These are phyloP conservation scores for Hypoxylon fragiforme DNA, from an alignment of 495 filamentous ascomycete genomes.

Conservation along the genomic window DNA sequence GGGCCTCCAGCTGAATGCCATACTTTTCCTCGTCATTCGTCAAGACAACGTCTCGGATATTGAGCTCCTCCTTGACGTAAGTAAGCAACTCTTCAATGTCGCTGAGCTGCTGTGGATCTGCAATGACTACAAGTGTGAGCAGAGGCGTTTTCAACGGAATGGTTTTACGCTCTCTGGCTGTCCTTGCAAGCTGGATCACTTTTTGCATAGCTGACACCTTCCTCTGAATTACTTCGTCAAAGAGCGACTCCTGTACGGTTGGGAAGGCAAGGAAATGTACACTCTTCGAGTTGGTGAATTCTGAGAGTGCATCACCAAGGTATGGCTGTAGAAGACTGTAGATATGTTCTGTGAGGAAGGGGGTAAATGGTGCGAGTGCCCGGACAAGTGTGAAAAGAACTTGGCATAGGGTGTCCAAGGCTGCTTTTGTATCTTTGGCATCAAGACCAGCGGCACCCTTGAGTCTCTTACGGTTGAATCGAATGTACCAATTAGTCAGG, in stretches of 20 bases:
- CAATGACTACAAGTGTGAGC: conserved; percentile 86
- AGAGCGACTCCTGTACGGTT: conserved; percentile 82
- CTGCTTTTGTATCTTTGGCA: conserved; percentile 73
- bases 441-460: conserved; percentile 91
- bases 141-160: conserved; percentile 89
- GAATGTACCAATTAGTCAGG: conserved; percentile 98
- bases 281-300: conserved; percentile 71
- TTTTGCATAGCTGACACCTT: conserved; percentile 89
- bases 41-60: conserved; percentile 81
- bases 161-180: conserved; percentile 80
- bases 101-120: conserved; percentile 78
- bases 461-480: conserved; percentile 94
- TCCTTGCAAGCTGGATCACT: conserved; percentile 86
- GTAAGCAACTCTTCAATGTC: conserved; percentile 81
- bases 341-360: conserved; percentile 94
- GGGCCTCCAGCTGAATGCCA: conserved; percentile 84
- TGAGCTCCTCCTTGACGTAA: conserved; percentile 90
- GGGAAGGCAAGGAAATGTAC: conserved; percentile 95
- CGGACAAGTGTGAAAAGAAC: conserved; percentile 87
- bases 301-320: conserved; percentile 60
- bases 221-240: conserved; percentile 83
- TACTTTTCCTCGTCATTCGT: conserved; percentile 87
- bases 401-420: conserved; percentile 95
- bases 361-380: conserved; percentile 90
- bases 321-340: conserved; percentile 83